These are phyloP conservation scores for Rhodotorula kratochvilovae DNA, from an alignment of 768 basidiomycete genomes.

Conservation along the genomic window DNA sequence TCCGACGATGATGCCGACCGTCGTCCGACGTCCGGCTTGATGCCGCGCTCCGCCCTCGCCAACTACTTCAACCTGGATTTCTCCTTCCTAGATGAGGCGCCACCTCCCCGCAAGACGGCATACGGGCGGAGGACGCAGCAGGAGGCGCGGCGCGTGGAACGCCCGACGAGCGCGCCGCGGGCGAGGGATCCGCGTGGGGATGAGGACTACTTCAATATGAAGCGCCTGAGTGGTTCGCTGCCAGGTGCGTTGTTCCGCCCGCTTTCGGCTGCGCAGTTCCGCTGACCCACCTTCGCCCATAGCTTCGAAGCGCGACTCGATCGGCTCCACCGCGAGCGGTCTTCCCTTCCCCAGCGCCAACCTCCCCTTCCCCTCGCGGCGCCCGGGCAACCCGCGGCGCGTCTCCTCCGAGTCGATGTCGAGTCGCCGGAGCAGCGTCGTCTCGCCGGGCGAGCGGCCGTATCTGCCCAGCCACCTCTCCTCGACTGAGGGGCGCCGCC, in stretches of 20 bases:
- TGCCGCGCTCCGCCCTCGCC: constrained; percentile 23
- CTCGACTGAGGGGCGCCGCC: background rate
- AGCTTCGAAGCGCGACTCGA: background rate
- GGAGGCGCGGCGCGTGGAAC: background rate
- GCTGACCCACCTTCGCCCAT: background rate
- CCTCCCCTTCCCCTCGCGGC: constrained; percentile 25
- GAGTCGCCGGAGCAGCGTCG: background rate
- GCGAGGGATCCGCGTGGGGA: background rate
- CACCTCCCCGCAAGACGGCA: constrained; percentile 3
- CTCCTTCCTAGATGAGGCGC: constrained; percentile 34
- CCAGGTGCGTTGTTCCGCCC: background rate
- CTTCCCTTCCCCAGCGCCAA: background rate
- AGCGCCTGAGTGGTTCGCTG: background rate
- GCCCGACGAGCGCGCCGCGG: background rate
- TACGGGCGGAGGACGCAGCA: background rate
- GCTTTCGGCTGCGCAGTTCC: rapidly evolving
- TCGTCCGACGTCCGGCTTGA: background rate
- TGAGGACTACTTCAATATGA: constrained; percentile 5
- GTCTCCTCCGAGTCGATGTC: background rate
- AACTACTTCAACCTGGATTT: constrained; percentile 36
- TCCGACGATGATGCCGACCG: background rate
- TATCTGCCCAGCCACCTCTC: background rate
- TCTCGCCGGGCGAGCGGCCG: constrained; percentile 12
- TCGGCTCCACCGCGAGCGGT: background rate
- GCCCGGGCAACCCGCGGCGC: background rate